Evolutionary conservation across 768 basidiomycete species (phyloP).

Genomic region (Austroboletus eburneus): DNA sequence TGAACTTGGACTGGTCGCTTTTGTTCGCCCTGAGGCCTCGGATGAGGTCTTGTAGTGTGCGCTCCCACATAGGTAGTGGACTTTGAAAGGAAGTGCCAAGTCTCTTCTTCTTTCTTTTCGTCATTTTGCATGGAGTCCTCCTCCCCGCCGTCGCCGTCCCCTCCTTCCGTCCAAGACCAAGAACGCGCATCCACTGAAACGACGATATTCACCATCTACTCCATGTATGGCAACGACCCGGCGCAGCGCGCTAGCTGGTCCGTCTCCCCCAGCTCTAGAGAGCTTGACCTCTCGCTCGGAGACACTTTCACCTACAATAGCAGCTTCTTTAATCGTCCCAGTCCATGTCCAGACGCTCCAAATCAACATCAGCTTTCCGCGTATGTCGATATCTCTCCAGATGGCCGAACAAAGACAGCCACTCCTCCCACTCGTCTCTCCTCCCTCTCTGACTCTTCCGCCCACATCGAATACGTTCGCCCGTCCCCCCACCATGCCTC

Average conservation of each 20-base stretch:
- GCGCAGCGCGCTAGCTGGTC: slow-evolving; percentile 45
- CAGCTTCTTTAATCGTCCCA: slow-evolving; percentile 27
- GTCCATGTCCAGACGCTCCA: slow-evolving; percentile 9
- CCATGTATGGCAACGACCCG: slow-evolving; percentile 72
- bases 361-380: slow-evolving; percentile 28
- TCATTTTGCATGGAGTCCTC: slow-evolving; percentile 38
- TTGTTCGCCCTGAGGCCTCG: slow-evolving; percentile 95
- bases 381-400: slow-evolving; percentile 27
- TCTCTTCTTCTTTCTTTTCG: not conserved
- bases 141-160: slow-evolving; percentile 28
- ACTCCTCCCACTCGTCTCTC: slow-evolving; percentile 22
- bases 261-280: slow-evolving; percentile 36
- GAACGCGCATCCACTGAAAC: slow-evolving; percentile 64
- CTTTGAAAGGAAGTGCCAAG: slow-evolving; percentile 1
- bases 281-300: slow-evolving; percentile 32
- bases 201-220: slow-evolving; percentile 80
- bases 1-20: slow-evolving; percentile 88
- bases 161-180: slow-evolving; percentile 38
- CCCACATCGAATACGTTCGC: slow-evolving; percentile 15
- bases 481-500: slow-evolving; percentile 20
- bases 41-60: slow-evolving; percentile 92
- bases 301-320: slow-evolving; percentile 33
- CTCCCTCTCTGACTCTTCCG: slow-evolving; percentile 24
- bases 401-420: slow-evolving; percentile 16
- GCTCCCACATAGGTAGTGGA: slow-evolving; percentile 76